Percentiles rank a stretch among this genome's conserved stretches.
phyloP scores from a whole-genome alignment of 441 rosid species.

The Aleurites moluccanus region DNA sequence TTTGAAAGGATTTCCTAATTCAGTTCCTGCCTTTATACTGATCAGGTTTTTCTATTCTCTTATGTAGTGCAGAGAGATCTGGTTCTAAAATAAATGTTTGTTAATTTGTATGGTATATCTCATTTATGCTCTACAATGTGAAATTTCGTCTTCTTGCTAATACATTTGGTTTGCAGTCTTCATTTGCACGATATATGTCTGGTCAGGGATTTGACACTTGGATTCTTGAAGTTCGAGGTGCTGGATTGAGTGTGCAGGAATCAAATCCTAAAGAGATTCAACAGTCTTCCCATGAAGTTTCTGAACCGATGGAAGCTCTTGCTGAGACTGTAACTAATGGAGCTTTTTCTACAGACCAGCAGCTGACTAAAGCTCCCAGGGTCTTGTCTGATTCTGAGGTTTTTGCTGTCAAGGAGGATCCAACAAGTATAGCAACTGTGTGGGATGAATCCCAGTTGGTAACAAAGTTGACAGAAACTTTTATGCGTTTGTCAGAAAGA shows the following conservation, averaged over 20 bases:
- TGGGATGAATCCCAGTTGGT: conserved; percentile 84
- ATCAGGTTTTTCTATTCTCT: not conserved
- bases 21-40: not conserved
- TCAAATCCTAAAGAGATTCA: conserved; percentile 52
- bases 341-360: conserved; percentile 31
- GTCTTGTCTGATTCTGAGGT: conserved; percentile 31
- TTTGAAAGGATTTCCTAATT: not conserved
- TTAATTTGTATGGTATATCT: not conserved
- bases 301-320: conserved; percentile 61
- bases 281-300: conserved; percentile 49
- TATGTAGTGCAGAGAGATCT: not conserved
- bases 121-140: not conserved
- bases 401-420: conserved; percentile 40
- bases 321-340: conserved; percentile 41
- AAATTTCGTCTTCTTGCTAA: conserved; percentile 2
- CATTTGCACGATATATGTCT: conserved; percentile 89
- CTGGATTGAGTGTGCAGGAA: conserved; percentile 73
- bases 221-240: conserved; percentile 96
- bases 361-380: conserved; percentile 28
- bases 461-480: conserved; percentile 63
- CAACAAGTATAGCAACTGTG: conserved; percentile 32
- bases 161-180: conserved; percentile 50
- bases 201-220: conserved; percentile 94
- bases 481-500: conserved; percentile 75
- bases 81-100: not conserved